Evolutionary conservation across 257 asterid genomes (phyloP), one percentile per base, ranked within the genome.

Genomic region (Petunia axillaris): DNA sequence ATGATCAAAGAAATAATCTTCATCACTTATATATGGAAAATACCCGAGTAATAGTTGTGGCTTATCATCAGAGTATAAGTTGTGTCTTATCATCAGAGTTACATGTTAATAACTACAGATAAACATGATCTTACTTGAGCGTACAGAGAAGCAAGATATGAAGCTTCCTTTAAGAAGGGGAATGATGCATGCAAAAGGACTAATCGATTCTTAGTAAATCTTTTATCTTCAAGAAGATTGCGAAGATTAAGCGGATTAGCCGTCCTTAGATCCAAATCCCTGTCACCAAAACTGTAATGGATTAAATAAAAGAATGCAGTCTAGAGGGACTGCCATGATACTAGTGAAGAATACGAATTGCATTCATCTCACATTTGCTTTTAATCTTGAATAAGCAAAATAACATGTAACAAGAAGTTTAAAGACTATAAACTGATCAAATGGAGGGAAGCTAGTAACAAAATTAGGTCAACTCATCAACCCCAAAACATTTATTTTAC

Each of bases 161-260:
- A 93, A 67, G 98, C 98, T 89, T 94, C 98, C 86, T 85, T 91
- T 71, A 93, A 86, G 86, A 90, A 94, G 16, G 98, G 98, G 85
- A 93, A 94, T 53, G 98, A 93, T 44, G 98, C 96, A 53, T 94
- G 98, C 53, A 94, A 81, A 78, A 94, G 92, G 81, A 94, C 98
- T 80, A 94, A 83, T 80, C 87, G 83, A 53, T 92, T 85, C 84
- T 86, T 86, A 79, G 83, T 82, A 87, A 92, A 94, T 89, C 93
- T 91, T 85, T 80, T 25, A 25, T 25, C 25, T 25, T 25, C 25
- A 25, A 25, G 25, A 25, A 25, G 25, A 25, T 25, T 25, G 46
- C 97, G 98, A 67, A 94, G 97, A 88, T 91, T 90, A 75, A 94
- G 98, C 59, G 98, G 98, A 83, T 92, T 92, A 81, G 97, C 82